Percentiles rank a stretch among this genome's conserved stretches.
phyloP scores from a whole-genome alignment of 305 asterid species.

The Plantago coronopus region DNA sequence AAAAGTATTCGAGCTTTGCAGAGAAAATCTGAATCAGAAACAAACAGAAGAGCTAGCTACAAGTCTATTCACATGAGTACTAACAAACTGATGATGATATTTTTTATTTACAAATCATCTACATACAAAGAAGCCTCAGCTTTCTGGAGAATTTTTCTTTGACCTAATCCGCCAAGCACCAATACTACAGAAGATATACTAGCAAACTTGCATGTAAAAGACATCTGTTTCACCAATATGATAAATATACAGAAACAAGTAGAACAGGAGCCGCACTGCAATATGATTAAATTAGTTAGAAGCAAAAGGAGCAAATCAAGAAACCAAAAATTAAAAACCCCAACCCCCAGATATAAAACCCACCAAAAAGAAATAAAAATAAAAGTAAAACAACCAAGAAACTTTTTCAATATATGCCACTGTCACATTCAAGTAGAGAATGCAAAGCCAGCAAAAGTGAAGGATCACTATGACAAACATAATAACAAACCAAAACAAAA shows the following conservation, averaged over 20 bases:
- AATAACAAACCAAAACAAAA: slow-evolving; percentile 19
- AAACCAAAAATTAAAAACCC: not conserved
- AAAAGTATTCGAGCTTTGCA: slow-evolving; percentile 18
- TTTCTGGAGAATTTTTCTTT: not conserved
- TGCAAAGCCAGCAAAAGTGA: slow-evolving; percentile 12
- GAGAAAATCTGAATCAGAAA: slow-evolving; percentile 15
- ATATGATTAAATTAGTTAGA: too few relatives aligned
- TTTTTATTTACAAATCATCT: slow-evolving; percentile 1
- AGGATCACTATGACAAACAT: slow-evolving; percentile 1
- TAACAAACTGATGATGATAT: slow-evolving; percentile 15
- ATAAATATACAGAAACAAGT: slow-evolving; percentile 4
- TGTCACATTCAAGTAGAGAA: slow-evolving; percentile 2
- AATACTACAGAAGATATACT: slow-evolving; percentile 11
- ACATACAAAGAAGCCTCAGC: not conserved
- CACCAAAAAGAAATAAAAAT: too few relatives aligned
- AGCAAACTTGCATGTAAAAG: slow-evolving; percentile 25
- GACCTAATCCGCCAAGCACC: not conserved
- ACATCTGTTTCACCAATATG: slow-evolving; percentile 18
- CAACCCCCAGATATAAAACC: too few relatives aligned
- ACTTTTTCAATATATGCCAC: slow-evolving; percentile 11
- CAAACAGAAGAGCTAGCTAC: slow-evolving; percentile 17
- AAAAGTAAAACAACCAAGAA: too few relatives aligned
- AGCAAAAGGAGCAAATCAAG: slow-evolving; percentile 11
- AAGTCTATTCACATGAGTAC: slow-evolving; percentile 11
- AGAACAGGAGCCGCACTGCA: slow-evolving; percentile 18